These are phyloP conservation scores for Pyrenochaeta sp. DNA, from an alignment of 2,329 filamentous ascomycete species.

Conservation along the genomic window DNA sequence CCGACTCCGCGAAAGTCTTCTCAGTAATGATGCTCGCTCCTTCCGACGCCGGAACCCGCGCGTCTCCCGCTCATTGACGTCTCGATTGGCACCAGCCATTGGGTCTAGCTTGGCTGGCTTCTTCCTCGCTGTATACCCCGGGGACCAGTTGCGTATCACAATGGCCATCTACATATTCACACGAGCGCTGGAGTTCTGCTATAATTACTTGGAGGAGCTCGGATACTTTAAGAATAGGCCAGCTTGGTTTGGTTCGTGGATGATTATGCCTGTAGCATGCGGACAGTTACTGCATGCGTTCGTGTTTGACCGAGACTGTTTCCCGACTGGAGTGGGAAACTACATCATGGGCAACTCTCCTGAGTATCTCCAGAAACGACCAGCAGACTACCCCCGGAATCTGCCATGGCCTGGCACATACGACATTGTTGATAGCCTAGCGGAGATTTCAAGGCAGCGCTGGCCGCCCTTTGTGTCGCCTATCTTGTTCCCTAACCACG, in stretches of 20 bases:
- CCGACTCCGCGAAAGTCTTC: constrained; percentile 78
- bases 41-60: constrained; percentile 86
- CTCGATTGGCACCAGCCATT: constrained; percentile 84
- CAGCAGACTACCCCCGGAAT: constrained; percentile 70
- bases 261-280: constrained; percentile 59
- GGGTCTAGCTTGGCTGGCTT: constrained; percentile 88
- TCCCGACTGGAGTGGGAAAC: constrained; percentile 65
- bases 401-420: constrained; percentile 78
- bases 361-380: constrained; percentile 79
- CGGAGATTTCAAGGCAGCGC: constrained; percentile 78
- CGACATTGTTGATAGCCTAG: constrained; percentile 82
- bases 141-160: constrained; percentile 75
- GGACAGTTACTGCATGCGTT: constrained; percentile 61
- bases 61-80: constrained; percentile 78
- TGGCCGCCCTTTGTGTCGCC: constrained; percentile 92
- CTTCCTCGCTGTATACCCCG: constrained; percentile 78
- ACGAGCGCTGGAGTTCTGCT: constrained; percentile 83
- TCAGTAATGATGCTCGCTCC: constrained; percentile 79
- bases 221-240: constrained; percentile 72
- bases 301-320: constrained; percentile 62
- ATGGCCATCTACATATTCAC: constrained; percentile 84
- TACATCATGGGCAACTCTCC: constrained; percentile 77
- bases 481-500: constrained; percentile 78
- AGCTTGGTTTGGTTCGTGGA: constrained; percentile 66
- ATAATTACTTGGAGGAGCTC: constrained; percentile 81